These are phyloP conservation scores for Malus hybrid DNA, from an alignment of 331 rosid genomes.

Conservation along the genomic window DNA sequence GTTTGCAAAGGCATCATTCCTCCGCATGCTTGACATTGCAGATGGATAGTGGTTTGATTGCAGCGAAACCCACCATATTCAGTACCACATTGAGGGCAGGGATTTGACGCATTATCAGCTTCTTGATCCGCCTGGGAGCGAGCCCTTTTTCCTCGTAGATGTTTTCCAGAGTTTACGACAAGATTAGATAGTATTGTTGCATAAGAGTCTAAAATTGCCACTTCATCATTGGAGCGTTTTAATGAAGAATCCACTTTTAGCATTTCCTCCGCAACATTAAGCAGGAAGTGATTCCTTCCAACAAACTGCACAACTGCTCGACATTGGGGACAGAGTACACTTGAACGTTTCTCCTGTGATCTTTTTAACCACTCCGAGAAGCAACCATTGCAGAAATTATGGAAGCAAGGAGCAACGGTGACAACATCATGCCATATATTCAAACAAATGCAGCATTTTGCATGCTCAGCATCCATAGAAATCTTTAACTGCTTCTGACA, in stretches of 20 bases:
- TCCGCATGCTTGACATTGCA: too few relatives aligned
- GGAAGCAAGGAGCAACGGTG: conserved; percentile 88
- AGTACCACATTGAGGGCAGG: too few relatives aligned
- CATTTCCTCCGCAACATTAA: conserved; percentile 55
- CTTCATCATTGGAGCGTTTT: conserved; percentile 59
- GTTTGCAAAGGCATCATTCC: too few relatives aligned
- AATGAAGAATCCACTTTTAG: conserved; percentile 62
- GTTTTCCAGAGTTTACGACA: conserved; percentile 48
- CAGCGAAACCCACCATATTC: too few relatives aligned
- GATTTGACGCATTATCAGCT: too few relatives aligned
- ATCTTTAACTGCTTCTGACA: conserved; percentile 56
- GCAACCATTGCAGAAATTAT: conserved; percentile 95
- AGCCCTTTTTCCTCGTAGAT: conserved; percentile 44
- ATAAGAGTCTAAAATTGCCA: conserved; percentile 58
- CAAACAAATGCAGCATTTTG: conserved; percentile 90
- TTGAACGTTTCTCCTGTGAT: conserved; percentile 58
- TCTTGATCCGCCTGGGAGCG: conserved; percentile 28
- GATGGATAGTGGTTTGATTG: too few relatives aligned
- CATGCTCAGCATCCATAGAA: conserved; percentile 60
- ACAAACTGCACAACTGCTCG: conserved; percentile 80
- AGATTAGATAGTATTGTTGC: conserved; percentile 71
- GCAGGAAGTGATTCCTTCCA: conserved; percentile 85
- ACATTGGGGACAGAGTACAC: conserved; percentile 92
- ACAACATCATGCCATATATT: conserved; percentile 91
- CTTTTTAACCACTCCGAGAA: conserved; percentile 91